phyloP scores from a whole-genome alignment of 768 basidiomycete species.

The Kwoniella dendrophila region DNA sequence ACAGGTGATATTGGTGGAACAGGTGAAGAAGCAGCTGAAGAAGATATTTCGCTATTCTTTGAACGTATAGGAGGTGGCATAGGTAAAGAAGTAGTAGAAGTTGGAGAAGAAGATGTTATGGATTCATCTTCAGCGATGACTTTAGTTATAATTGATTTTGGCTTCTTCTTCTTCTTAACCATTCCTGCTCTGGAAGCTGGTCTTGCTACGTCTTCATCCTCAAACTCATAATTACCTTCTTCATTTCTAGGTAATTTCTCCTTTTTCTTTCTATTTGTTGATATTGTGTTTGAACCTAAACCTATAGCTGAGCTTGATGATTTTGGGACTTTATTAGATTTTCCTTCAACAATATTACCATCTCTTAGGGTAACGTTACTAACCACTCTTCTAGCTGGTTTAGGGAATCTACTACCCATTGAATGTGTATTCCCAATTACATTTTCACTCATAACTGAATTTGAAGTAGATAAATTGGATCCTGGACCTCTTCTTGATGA shows the following conservation, averaged over 20 bases:
- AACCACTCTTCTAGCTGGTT: conserved; percentile 31
- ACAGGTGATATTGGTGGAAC: conserved; percentile 21
- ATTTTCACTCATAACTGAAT: conserved; percentile 12
- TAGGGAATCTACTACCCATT: conserved; percentile 38
- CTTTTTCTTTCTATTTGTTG: conserved; percentile 13
- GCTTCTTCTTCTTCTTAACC: conserved; percentile 41
- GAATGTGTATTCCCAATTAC: neutral
- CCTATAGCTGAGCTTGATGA: conserved; percentile 3
- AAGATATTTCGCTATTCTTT: conserved; percentile 31
- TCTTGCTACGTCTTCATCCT: conserved; percentile 6
- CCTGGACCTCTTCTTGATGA: too few relatives aligned
- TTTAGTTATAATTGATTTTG: neutral
- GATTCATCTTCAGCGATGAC: conserved; percentile 8
- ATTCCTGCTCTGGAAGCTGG: conserved; percentile 5
- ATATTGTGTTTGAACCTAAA: neutral
- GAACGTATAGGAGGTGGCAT: conserved; percentile 21
- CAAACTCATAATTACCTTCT: neutral
- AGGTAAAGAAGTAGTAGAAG: neutral
- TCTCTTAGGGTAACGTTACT: conserved; percentile 35
- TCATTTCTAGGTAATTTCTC: neutral
- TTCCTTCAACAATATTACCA: conserved; percentile 11
- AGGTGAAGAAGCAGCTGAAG: conserved; percentile 36
- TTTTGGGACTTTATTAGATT: neutral
- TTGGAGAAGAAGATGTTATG: conserved; percentile 14
- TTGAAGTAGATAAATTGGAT: conserved; percentile 18